Conservation (phyloP, 2,329 filamentous ascomycete species). For the Leptographium procerum region DNA sequence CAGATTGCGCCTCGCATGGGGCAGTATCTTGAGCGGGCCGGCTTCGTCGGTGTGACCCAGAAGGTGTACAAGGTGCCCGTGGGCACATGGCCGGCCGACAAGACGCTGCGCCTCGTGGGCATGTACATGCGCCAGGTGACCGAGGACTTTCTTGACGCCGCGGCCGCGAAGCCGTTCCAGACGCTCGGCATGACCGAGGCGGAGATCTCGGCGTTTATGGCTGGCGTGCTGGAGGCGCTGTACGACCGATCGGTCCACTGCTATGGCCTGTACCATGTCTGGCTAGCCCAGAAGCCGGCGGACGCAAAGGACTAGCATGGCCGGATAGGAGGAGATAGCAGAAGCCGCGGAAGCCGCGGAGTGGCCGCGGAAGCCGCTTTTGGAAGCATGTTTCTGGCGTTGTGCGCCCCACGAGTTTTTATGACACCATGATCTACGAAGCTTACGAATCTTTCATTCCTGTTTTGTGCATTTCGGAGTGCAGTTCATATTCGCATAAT, state of each 20-base stretch:
- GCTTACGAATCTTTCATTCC: not conserved
- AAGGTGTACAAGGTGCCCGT: slow-evolving; percentile 31
- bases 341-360: no score
- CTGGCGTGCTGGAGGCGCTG: slow-evolving; percentile 18
- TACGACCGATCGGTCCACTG: slow-evolving; percentile 20
- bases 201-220: slow-evolving; percentile 40
- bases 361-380: no score
- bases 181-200: slow-evolving; percentile 11
- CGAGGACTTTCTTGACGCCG: slow-evolving; percentile 17
- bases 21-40: slow-evolving; percentile 22
- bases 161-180: slow-evolving; percentile 12
- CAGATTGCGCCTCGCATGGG: slow-evolving; percentile 20
- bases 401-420: not conserved
- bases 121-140: slow-evolving; percentile 16
- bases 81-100: slow-evolving; percentile 31
- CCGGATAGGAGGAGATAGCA: no score
- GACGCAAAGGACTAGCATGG: slow-evolving; percentile 14
- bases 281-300: slow-evolving; percentile 11
- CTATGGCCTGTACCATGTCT: slow-evolving; percentile 9
- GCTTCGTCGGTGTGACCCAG: slow-evolving; percentile 28
- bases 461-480: not conserved
- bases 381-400: not conserved
- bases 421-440: not conserved
- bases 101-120: slow-evolving; percentile 27
- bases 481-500: no score